Evolutionary conservation across 768 basidiomycete species (phyloP), one percentile per base, ranked within the genome.

Genomic region (Ramaria rubella): DNA sequence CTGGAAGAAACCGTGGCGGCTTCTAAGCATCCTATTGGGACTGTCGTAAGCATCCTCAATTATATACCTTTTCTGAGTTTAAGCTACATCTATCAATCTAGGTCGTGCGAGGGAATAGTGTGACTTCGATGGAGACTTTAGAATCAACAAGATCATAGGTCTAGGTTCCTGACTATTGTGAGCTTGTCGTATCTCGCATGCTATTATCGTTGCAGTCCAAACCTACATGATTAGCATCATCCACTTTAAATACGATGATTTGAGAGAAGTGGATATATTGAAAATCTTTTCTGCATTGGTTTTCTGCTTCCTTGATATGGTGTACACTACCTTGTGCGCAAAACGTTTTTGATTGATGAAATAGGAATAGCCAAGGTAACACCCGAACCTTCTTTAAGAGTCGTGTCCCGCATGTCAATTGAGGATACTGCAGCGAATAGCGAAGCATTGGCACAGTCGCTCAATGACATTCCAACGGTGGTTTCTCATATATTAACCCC

Each of bases 61-160:
- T n/a, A n/a, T n/a, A n/a, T n/a, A n/a, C n/a, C 38, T 29, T 31
- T 24, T 36, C 6, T 46, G 43, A 55, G 31, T 36, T 36, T 46
- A 11, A 45, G 61, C 55, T 53, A 38, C 40, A 58, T 42, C 24
- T 56, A 24, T 56, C 27, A 36, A 49, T 31, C 23, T 27, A 97
- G 94, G 92, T 97, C 62, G 90, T 98, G 65, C 89, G 94, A 40
- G 94, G 94, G 49, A 97, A 95, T 75, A 94, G 90, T 58, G 92
- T 98, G 44, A 92, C 92, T 53, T 92, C 90, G 58, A 94, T 96
- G 88, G 94, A 97, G 71, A 87, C 81, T 21, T 67, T 90, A 52
- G 90, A 91, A 69, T 76, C 83, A 24, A 78, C 77, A 23, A 77
- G 80, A 60, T 15, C 17, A 24, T 48, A 42, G 40, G 40, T 42